A percentile compares a stretch with the other conserved stretches of the same genome.
These are phyloP conservation scores for Alectoria sarmentosa DNA, from an alignment of 495 filamentous ascomycete genomes.

Conservation along the genomic window DNA sequence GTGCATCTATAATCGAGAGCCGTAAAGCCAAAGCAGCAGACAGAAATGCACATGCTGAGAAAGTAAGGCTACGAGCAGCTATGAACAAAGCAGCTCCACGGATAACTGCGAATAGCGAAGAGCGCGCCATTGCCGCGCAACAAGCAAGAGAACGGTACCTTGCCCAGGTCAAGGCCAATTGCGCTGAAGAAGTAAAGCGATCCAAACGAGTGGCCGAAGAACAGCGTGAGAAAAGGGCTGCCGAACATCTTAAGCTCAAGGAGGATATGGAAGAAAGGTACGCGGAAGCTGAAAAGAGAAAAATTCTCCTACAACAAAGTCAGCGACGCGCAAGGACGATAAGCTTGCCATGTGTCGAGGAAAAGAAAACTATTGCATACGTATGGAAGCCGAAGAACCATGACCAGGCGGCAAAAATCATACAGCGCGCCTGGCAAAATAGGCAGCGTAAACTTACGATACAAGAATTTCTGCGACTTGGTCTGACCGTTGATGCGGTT, in stretches of 20 bases:
- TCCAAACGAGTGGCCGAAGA: slow-evolving; percentile 92
- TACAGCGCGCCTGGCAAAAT: slow-evolving; percentile 74
- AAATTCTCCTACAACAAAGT: slow-evolving; percentile 46
- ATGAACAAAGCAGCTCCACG: slow-evolving; percentile 69
- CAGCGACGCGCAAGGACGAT: slow-evolving; percentile 58
- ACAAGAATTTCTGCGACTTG: slow-evolving; percentile 58
- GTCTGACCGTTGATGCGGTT: slow-evolving; percentile 67
- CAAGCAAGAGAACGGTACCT: slow-evolving; percentile 85
- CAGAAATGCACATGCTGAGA: slow-evolving; percentile 89
- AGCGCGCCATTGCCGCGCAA: slow-evolving; percentile 81
- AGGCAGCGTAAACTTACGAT: slow-evolving; percentile 52
- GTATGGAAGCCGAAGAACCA: slow-evolving; percentile 45
- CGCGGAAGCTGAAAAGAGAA: slow-evolving; percentile 77
- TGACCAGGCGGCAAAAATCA: slow-evolving; percentile 60
- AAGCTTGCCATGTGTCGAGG: slow-evolving; percentile 51
- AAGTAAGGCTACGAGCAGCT: slow-evolving; percentile 88
- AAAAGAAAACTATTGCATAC: slow-evolving; percentile 43
- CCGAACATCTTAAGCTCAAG: slow-evolving; percentile 67
- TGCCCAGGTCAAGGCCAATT: slow-evolving; percentile 87
- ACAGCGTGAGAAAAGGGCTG: slow-evolving; percentile 82
- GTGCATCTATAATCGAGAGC: slow-evolving; percentile 84
- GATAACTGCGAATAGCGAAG: slow-evolving; percentile 58
- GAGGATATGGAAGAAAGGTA: slow-evolving; percentile 83
- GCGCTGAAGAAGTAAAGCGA: slow-evolving; percentile 88
- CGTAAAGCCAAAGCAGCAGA: slow-evolving; percentile 91